A percentile compares a stretch with the other conserved stretches of the same genome.
Conservation (phyloP, 23 red algal genomes). For the Porphyridium purpureum region DNA sequence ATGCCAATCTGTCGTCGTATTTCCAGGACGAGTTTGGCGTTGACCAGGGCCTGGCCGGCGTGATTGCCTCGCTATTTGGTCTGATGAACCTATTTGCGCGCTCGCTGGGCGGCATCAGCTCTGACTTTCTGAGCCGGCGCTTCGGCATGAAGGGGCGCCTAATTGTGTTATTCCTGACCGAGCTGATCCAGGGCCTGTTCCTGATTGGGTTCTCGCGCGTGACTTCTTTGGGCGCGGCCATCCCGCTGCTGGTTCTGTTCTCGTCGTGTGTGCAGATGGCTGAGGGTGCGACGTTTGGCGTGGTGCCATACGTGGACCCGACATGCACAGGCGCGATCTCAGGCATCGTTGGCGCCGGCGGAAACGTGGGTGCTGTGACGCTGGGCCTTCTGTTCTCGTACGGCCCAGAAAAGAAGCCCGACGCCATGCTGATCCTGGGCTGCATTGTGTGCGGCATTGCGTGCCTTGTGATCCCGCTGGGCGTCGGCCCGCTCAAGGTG, state of each 20-base stretch:
- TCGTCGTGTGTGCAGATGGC: constrained; percentile 62
- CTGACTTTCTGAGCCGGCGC: constrained; percentile 20
- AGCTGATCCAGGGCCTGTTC: constrained; percentile 36
- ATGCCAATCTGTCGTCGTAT: constrained; percentile 52
- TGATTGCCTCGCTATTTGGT: constrained; percentile 71
- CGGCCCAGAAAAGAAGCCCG: too few species aligned
- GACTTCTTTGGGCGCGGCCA: constrained; percentile 15
- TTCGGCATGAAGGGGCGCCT: constrained; percentile 77
- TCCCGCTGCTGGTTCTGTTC: constrained; percentile 58
- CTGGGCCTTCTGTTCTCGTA: too few species aligned
- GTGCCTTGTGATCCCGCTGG: too few species aligned
- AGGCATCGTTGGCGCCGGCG: constrained; percentile 87
- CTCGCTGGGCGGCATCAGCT: too few species aligned
- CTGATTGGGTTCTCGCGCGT: constrained; percentile 63
- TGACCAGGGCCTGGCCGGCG: constrained; percentile 28
- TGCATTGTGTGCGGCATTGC: too few species aligned
- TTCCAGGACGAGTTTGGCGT: constrained; percentile 24
- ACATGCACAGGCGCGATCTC: constrained; percentile 45
- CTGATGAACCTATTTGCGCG: constrained; percentile 92
- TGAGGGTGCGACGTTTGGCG: too few species aligned
- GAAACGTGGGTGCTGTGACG: constrained; percentile 77
- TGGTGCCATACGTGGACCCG: constrained; percentile 85
- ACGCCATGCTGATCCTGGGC: too few species aligned
- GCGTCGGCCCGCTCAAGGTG: too few species aligned
- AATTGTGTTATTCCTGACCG: constrained; percentile 61